Evolutionary conservation across 352 stramenopile species (phyloP), one percentile per base, ranked within the genome.

Genomic region (Chrysophaeum taylorii): DNA sequence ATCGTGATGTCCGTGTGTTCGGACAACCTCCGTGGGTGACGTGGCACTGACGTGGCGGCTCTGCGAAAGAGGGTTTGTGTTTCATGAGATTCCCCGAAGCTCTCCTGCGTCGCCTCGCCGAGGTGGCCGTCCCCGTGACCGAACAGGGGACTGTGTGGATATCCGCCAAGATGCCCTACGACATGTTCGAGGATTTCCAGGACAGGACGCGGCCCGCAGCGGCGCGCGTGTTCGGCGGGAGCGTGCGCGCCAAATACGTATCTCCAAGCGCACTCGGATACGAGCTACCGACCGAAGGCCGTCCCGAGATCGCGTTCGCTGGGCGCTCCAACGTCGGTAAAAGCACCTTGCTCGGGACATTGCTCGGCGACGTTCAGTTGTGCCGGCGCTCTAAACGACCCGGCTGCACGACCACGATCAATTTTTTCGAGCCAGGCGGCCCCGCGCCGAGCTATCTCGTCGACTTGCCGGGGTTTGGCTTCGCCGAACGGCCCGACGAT

Each of bases 311-410:
- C 33, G 85, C 85, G 35, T 89, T 94, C 52, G 84, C 86, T 0
- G 87, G 87, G 16, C 86, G 87, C 64, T 92, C 86, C 14, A 94
- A 94, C 71, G 85, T 88, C 2, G 87, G 87, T 42, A 94, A 94
- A 71, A 92, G 85, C 42, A 91, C 87, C 48, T 73, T 94, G 18
- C 89, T 94, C 60, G 92, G 92, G 62, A 84, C 88, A 7, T 67
- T 96, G 35, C 80, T 89, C 16, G 80, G 77, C 1, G 84, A 90
- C 70, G 76, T 69, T 29, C 74, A 74, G 23, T 84, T 92, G 63
- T 75, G 89, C 70, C 75, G 85, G 66, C 88, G 84, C 54, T 91
- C 84, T 71, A 94, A 92, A 81, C 91, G 77, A 21, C 86, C 87
- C n/a, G 87, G 87, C 33, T 82, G 87, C 36, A 94, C 87, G 57